Percentiles rank a stretch among this genome's conserved stretches.
These are phyloP conservation scores for Cytospora piceae DNA, from an alignment of 2,329 filamentous ascomycete species.

Conservation along the genomic window DNA sequence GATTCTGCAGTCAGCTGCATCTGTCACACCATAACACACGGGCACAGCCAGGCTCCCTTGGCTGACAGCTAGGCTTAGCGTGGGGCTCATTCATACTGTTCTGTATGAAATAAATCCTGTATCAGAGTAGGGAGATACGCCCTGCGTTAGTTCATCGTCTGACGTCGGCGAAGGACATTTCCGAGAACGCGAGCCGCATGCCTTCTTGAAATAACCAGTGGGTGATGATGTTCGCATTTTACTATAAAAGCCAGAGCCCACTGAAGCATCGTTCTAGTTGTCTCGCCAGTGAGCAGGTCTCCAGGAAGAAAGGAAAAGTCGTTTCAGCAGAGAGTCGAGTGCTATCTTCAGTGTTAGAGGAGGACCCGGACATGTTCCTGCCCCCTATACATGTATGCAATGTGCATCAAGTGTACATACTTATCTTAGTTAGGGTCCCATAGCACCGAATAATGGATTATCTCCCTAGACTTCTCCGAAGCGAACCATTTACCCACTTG, in stretches of 20 bases:
- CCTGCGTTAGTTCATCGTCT: background rate
- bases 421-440: too few relatives aligned
- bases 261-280: background rate
- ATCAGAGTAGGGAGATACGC: background rate
- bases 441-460: too few relatives aligned
- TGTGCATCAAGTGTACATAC: too few relatives aligned
- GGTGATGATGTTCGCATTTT: background rate
- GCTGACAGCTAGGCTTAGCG: slow-evolving; percentile 2
- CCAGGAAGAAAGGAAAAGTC: too few relatives aligned
- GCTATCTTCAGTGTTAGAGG: too few relatives aligned
- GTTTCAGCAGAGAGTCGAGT: background rate
- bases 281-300: background rate
- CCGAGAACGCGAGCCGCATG: background rate
- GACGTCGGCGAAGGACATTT: background rate
- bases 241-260: background rate
- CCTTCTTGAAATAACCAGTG: background rate
- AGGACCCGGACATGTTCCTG: too few relatives aligned
- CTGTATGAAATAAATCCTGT: background rate
- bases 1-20: slow-evolving; percentile 1
- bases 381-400: too few relatives aligned
- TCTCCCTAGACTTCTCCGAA: too few relatives aligned
- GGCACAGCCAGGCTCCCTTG: slow-evolving; percentile 19
- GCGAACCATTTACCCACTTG: too few relatives aligned
- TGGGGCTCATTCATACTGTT: background rate
- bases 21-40: background rate